Evolutionary conservation across 495 filamentous ascomycete genomes (phyloP).

Genomic region (Ramalina intermedia): DNA sequence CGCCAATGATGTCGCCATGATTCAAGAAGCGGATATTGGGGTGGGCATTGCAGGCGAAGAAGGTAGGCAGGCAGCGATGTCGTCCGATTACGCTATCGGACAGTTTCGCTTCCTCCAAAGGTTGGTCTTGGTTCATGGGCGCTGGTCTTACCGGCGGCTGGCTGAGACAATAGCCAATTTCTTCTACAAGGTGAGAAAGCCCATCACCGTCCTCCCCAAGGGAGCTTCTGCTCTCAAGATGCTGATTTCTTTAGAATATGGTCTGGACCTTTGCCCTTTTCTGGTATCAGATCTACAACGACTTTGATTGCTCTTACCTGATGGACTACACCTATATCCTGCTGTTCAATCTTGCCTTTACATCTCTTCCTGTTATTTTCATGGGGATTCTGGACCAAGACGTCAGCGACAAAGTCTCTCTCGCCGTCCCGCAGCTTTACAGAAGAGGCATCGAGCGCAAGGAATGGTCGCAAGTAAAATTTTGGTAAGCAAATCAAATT

Average conservation of each 20-base stretch:
- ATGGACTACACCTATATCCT: slow-evolving; percentile 98
- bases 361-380: slow-evolving; percentile 85
- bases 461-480: slow-evolving; percentile 95
- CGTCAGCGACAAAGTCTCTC: slow-evolving; percentile 81
- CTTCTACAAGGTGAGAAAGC: slow-evolving; percentile 72
- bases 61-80: slow-evolving; percentile 96
- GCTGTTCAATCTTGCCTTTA: slow-evolving; percentile 92
- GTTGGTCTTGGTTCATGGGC: slow-evolving; percentile 84
- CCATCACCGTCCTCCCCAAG: background rate
- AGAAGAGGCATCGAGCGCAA: slow-evolving; percentile 88
- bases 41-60: slow-evolving; percentile 97
- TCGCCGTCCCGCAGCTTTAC: slow-evolving; percentile 91
- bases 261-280: slow-evolving; percentile 96
- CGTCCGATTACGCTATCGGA: slow-evolving; percentile 94
- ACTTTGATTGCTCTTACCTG: slow-evolving; percentile 90
- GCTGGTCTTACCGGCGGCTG: slow-evolving; percentile 89
- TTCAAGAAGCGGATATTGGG: slow-evolving; percentile 96
- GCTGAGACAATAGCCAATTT: slow-evolving; percentile 95
- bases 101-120: slow-evolving; percentile 92
- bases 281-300: slow-evolving; percentile 94
- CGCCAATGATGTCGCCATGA: slow-evolving; percentile 99
- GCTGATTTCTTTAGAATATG: slow-evolving; percentile 52
- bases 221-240: background rate
- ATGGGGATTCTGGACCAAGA: slow-evolving; percentile 98
- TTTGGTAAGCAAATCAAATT: slow-evolving; percentile 52